These are phyloP conservation scores for Apiospora arundinis DNA, from an alignment of 2,329 filamentous ascomycete species.

Conservation along the genomic window DNA sequence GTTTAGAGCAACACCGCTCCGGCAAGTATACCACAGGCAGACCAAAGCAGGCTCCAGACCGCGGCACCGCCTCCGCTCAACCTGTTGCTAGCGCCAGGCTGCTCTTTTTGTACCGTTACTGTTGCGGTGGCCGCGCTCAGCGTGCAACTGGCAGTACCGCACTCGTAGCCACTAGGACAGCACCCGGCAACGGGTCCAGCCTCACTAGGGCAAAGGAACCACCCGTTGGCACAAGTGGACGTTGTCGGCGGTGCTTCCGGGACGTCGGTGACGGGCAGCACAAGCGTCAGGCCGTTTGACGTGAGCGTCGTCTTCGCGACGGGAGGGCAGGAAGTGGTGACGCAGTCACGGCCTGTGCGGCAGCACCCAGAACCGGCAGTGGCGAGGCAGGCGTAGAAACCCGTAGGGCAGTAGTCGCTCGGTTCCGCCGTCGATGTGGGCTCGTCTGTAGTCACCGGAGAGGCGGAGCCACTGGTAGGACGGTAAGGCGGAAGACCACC, in stretches of 20 bases:
- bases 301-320: conserved; percentile 68
- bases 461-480: conserved; percentile 41
- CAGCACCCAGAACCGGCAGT: conserved; percentile 86
- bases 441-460: conserved; percentile 41
- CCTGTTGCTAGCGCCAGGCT: conserved; percentile 41
- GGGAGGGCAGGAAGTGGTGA: conserved; percentile 77
- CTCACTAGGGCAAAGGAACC: conserved; percentile 71
- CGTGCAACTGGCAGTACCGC: conserved; percentile 76
- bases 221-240: conserved; percentile 74
- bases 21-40: not conserved
- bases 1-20: not conserved
- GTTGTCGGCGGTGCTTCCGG: conserved; percentile 49
- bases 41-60: not conserved
- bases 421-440: conserved; percentile 35
- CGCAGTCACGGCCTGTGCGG: conserved; percentile 84
- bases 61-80: not conserved
- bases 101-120: conserved; percentile 61
- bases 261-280: conserved; percentile 62
- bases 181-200: conserved; percentile 76
- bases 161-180: conserved; percentile 79
- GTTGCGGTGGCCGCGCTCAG: conserved; percentile 58
- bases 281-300: conserved; percentile 72
- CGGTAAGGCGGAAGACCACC: conserved; percentile 44
- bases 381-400: conserved; percentile 90
- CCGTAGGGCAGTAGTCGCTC: conserved; percentile 73